A percentile compares a stretch with the other conserved stretches of the same genome.
phyloP scores from a whole-genome alignment of 257 asterid genomes.

The Primulina huaijiensis region DNA sequence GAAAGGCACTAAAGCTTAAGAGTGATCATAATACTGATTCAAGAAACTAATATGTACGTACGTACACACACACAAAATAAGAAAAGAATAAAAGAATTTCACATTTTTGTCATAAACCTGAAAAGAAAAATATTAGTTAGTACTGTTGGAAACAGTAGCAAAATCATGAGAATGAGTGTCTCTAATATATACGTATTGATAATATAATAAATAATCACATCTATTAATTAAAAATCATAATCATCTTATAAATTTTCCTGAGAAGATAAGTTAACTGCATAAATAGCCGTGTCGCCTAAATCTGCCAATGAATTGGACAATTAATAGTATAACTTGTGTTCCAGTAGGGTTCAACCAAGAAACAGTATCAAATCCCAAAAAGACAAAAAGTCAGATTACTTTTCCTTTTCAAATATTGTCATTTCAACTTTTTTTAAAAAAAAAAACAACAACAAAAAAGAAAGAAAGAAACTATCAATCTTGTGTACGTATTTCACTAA shows the following conservation, averaged over 20 bases:
- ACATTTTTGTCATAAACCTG: background rate
- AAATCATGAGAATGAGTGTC: background rate
- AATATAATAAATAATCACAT: too few species aligned
- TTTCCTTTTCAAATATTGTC: background rate
- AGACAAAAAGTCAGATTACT: background rate
- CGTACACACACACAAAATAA: background rate
- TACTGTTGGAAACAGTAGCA: background rate
- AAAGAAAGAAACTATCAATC: background rate
- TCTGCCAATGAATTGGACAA: background rate
- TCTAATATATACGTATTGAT: too few species aligned
- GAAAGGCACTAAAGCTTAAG: background rate
- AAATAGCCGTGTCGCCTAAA: background rate
- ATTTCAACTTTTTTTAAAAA: too few species aligned
- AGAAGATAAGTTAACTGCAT: too few species aligned
- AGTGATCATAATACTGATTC: background rate
- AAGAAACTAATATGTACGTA: too few species aligned
- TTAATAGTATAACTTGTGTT: too few species aligned
- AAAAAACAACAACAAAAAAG: too few species aligned
- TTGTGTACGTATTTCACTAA: background rate
- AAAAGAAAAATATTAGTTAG: background rate
- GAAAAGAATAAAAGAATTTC: too few species aligned
- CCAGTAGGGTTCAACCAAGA: background rate
- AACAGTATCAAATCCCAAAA: background rate
- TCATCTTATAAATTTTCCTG: too few species aligned
- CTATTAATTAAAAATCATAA: too few species aligned